Percentiles rank a stretch among this genome's conserved stretches.
Conservation (phyloP, 257 asterid species). For the Solanum chilense region DNA sequence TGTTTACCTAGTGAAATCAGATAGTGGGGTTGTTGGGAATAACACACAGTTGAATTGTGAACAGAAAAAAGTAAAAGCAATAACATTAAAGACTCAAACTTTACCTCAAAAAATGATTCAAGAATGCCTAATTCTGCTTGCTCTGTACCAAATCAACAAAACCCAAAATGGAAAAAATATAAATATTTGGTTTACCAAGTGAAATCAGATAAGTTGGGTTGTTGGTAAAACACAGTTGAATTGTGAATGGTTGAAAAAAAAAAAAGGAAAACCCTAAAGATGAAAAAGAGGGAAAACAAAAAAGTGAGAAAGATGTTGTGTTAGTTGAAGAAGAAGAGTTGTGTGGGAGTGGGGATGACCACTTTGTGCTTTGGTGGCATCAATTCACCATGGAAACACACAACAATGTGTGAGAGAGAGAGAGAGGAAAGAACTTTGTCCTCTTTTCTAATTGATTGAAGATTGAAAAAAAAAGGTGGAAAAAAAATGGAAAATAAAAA, state of each 20-base stretch:
- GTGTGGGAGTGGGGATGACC: constrained; percentile 18
- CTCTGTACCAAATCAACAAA: background rate
- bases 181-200: background rate
- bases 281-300: background rate
- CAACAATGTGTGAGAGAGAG: constrained; percentile 7
- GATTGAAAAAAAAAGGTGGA: background rate
- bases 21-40: background rate
- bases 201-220: background rate
- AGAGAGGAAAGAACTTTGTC: background rate
- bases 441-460: background rate
- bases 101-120: background rate
- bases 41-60: background rate
- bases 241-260: background rate
- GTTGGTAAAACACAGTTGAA: background rate
- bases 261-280: background rate
- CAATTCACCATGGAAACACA: constrained; percentile 18
- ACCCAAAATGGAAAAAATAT: background rate
- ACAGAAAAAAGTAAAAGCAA: background rate
- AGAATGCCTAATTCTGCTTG: background rate
- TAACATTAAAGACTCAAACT: background rate
- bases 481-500: background rate
- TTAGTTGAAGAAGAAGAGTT: constrained; percentile 10
- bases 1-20: background rate
- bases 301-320: background rate
- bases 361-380: constrained; percentile 24